phyloP scores from a whole-genome alignment of 768 basidiomycete species.

The Trametes gibbosa region DNA sequence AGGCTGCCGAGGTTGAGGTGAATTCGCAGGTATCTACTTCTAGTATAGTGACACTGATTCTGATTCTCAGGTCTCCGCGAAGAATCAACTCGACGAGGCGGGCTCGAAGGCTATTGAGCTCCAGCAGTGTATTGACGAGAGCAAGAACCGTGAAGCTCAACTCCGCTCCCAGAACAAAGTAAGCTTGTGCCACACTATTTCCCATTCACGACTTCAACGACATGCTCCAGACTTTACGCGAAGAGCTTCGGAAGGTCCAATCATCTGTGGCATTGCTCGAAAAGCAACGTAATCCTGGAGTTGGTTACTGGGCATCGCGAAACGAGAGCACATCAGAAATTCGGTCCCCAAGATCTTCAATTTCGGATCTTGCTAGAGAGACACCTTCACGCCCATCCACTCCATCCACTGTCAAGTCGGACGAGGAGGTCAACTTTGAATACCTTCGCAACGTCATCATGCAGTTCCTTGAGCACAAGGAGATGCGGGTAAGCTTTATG shows the following conservation, averaged over 20 bases:
- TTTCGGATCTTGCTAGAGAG: slow-evolving; percentile 37
- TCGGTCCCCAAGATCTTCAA: slow-evolving; percentile 40
- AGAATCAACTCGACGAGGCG: slow-evolving; percentile 48
- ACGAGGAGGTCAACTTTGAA: slow-evolving; percentile 94
- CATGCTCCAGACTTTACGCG: slow-evolving; percentile 69
- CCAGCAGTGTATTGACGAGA: slow-evolving; percentile 73
- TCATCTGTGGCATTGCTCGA: slow-evolving; percentile 89
- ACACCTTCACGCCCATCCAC: slow-evolving; percentile 30
- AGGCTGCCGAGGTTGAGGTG: slow-evolving; percentile 63
- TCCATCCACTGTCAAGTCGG: slow-evolving; percentile 43
- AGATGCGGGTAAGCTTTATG: slow-evolving; percentile 79
- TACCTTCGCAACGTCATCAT: slow-evolving; percentile 95
- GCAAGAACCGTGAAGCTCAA: slow-evolving; percentile 65
- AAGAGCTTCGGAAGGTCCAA: slow-evolving; percentile 94
- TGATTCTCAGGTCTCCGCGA: slow-evolving; percentile 38
- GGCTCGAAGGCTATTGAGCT: slow-evolving; percentile 47
- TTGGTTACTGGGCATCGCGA: slow-evolving; percentile 82
- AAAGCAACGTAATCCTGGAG: slow-evolving; percentile 87
- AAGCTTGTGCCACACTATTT: not conserved
- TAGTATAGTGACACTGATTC: not conserved
- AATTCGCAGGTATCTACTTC: slow-evolving; percentile 14
- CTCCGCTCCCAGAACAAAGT: slow-evolving; percentile 80
- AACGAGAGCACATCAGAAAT: slow-evolving; percentile 32
- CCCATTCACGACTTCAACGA: not conserved
- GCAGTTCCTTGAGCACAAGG: slow-evolving; percentile 97